A percentile compares a stretch with the other conserved stretches of the same genome.
phyloP scores from a whole-genome alignment of 1,139 yeast species.

The Suhomyces kunorum region DNA sequence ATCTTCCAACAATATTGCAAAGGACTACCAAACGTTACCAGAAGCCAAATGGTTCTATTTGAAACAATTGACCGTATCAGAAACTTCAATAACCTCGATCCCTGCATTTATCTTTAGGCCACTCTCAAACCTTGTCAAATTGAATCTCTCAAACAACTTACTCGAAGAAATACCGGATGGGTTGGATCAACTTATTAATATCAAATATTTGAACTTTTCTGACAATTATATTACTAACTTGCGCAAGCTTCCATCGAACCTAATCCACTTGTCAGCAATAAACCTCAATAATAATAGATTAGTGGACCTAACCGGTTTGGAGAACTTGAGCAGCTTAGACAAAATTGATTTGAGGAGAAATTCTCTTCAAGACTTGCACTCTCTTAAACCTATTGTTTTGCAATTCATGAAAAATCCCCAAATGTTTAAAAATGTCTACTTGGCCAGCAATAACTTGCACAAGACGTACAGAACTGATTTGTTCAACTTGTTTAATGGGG shows the following conservation, averaged over 20 bases:
- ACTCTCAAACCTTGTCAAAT: conserved; percentile 51
- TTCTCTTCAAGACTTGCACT: conserved; percentile 32
- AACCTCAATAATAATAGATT: conserved; percentile 58
- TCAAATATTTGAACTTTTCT: conserved; percentile 58
- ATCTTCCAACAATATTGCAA: conserved; percentile 10
- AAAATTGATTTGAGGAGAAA: conserved; percentile 62
- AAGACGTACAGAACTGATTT: conserved; percentile 55
- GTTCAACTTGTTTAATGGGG: conserved; percentile 56
- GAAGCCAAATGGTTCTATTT: conserved; percentile 54
- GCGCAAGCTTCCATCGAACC: conserved; percentile 39
- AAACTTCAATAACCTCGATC: conserved; percentile 52
- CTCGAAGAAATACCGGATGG: conserved; percentile 55
- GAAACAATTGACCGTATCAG: conserved; percentile 58
- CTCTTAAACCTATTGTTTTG: conserved; percentile 39
- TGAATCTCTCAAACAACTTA: conserved; percentile 58
- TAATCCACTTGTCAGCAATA: conserved; percentile 48
- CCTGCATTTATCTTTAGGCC: conserved; percentile 51
- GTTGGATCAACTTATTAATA: conserved; percentile 46
- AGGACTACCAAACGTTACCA: conserved; percentile 30
- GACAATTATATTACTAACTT: conserved; percentile 51
- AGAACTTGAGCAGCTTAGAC: conserved; percentile 46
- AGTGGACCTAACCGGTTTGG: conserved; percentile 48
- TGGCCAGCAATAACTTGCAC: conserved; percentile 48
- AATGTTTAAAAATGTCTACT: conserved; percentile 35
- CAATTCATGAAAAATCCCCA: conserved; percentile 36